These are phyloP conservation scores for Aspergillus unguis DNA, from an alignment of 2,329 filamentous ascomycete species.

Conservation along the genomic window DNA sequence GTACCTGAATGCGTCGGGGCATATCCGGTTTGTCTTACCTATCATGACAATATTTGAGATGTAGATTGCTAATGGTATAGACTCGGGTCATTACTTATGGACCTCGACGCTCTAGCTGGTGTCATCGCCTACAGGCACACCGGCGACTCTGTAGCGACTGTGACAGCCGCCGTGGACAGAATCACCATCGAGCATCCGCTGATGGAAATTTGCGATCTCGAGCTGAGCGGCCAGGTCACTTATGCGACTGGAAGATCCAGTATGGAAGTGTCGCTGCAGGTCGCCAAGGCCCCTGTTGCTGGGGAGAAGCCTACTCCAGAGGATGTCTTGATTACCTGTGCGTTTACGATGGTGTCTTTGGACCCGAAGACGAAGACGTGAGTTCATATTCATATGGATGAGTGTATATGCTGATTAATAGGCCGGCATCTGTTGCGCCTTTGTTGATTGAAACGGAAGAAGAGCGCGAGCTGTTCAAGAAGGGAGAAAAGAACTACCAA, in stretches of 20 bases:
- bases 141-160: conserved; percentile 60
- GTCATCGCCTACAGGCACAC: conserved; percentile 73
- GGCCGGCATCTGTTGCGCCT: conserved; percentile 60
- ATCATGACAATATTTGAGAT: background rate
- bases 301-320: conserved; percentile 56
- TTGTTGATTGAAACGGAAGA: conserved; percentile 61
- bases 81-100: conserved; percentile 73
- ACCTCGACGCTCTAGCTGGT: conserved; percentile 72
- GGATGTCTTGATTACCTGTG: conserved; percentile 67
- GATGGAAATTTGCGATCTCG: conserved; percentile 73
- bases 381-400: conserved; percentile 10
- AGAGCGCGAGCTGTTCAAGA: conserved; percentile 60
- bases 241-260: conserved; percentile 71
- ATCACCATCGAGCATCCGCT: conserved; percentile 68
- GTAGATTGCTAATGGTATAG: conserved; percentile 28
- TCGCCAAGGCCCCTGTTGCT: conserved; percentile 62
- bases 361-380: conserved; percentile 65
- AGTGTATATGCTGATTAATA: conserved; percentile 24
- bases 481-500: conserved; percentile 64
- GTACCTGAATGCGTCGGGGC: conserved; percentile 72
- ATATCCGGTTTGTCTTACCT: conserved; percentile 55
- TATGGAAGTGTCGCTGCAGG: conserved; percentile 70
- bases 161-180: conserved; percentile 62
- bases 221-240: conserved; percentile 66
- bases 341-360: conserved; percentile 74